Percentiles rank a stretch among this genome's conserved stretches.
Evolutionary conservation across 768 basidiomycete species (phyloP).

Genomic region (Auricularia sp.): DNA sequence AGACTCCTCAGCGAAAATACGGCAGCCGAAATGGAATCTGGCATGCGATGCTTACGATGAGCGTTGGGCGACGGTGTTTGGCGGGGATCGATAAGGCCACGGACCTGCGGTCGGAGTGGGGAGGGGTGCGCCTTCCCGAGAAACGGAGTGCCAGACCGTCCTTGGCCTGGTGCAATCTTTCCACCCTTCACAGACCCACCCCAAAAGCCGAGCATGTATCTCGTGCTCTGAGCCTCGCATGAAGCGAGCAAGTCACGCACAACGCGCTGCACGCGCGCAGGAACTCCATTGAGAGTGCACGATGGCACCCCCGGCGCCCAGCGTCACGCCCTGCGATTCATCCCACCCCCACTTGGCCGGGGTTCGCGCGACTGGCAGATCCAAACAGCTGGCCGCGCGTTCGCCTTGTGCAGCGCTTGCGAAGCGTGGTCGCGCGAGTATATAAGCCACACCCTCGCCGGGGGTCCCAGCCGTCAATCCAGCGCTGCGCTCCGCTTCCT

Average conservation of each 20-base stretch:
- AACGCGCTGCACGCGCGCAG: conserved; percentile 24
- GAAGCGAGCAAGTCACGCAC: conserved; percentile 24
- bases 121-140: too few relatives aligned
- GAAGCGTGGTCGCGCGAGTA: not conserved
- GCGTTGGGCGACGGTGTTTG: not conserved
- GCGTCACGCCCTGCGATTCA: not conserved
- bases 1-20: not conserved
- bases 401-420: not conserved
- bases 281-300: not conserved
- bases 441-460: not conserved
- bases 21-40: not conserved
- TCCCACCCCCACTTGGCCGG: not conserved
- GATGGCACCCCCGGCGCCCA: not conserved
- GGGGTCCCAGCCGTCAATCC: not conserved
- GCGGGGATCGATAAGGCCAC: not conserved
- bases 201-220: not conserved
- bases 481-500: not conserved
- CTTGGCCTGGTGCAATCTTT: not conserved
- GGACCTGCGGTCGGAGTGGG: too few relatives aligned
- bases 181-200: not conserved
- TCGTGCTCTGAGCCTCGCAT: not conserved
- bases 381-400: not conserved
- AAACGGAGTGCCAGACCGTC: not conserved
- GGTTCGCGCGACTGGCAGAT: not conserved
- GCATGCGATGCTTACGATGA: not conserved